A percentile compares a stretch with the other conserved stretches of the same genome.
Conservation (phyloP, 768 basidiomycete species). For the Imleria badia region DNA sequence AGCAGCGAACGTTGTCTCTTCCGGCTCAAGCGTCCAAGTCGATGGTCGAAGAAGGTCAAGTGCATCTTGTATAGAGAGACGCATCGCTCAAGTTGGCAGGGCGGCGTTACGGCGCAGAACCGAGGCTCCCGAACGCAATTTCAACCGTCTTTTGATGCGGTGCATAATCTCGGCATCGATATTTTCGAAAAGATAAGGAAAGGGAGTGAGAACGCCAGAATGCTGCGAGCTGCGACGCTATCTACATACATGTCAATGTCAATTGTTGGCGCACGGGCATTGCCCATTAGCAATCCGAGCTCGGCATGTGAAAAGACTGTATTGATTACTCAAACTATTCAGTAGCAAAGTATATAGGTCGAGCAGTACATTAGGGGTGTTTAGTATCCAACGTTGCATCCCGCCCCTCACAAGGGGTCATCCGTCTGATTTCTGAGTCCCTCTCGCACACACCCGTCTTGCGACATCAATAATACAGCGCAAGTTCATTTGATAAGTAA, state of each 20-base stretch:
- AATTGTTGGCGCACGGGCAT: no score
- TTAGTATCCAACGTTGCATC: no score
- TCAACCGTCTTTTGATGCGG: constrained; percentile 8
- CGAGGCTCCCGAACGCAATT: no score
- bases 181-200: constrained; percentile 6
- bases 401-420: no score
- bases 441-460: no score
- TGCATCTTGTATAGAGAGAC: neutral
- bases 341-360: no score
- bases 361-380: no score
- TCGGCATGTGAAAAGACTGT: no score
- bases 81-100: constrained; percentile 6
- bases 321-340: no score
- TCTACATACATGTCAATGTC: neutral
- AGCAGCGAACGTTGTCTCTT: constrained; percentile 53
- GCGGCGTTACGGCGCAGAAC: neutral
- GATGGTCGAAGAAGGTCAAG: constrained; percentile 18
- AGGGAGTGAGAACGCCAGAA: neutral
- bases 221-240: neutral
- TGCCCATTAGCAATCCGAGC: no score
- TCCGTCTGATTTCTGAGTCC: no score
- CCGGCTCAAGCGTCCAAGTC: constrained; percentile 19
- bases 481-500: neutral
- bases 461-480: neutral
- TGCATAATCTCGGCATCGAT: constrained; percentile 5